phyloP scores from a whole-genome alignment of 495 filamentous ascomycete genomes.

The Penicillium silybi region DNA sequence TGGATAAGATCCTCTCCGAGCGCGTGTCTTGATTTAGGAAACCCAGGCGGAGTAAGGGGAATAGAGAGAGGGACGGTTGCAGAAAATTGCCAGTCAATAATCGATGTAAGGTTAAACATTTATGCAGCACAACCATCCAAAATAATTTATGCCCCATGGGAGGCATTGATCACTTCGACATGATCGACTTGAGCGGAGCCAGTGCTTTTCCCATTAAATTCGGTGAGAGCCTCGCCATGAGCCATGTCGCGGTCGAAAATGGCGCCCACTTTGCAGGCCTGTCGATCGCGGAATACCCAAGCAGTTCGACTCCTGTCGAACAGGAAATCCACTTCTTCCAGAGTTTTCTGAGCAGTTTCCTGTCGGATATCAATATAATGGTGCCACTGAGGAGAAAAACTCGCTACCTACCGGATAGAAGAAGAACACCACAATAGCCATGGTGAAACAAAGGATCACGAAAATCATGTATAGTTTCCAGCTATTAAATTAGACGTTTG shows the following conservation, averaged over 20 bases:
- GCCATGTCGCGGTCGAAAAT: conserved; percentile 30
- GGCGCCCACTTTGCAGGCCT: conserved; percentile 25
- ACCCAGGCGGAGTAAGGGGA: too few species aligned
- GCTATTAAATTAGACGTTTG: neutral
- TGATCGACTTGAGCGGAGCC: conserved; percentile 1
- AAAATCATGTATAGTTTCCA: conserved; percentile 24
- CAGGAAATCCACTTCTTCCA: conserved; percentile 29
- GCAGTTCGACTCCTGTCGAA: conserved; percentile 17
- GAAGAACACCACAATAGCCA: conserved; percentile 16
- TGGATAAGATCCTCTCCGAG: too few species aligned
- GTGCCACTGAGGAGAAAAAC: neutral
- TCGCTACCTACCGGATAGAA: conserved; percentile 15
- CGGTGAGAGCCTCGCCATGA: conserved; percentile 30
- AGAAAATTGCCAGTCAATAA: too few species aligned
- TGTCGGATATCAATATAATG: neutral
- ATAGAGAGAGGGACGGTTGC: too few species aligned
- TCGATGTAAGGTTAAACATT: too few species aligned
- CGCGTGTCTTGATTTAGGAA: too few species aligned
- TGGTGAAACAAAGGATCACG: conserved; percentile 17
- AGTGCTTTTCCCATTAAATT: conserved; percentile 16
- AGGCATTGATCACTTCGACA: conserved; percentile 1
- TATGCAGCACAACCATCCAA: too few species aligned
- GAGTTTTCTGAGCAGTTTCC: conserved; percentile 20
- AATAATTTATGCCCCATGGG: too few species aligned
- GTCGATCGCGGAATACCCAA: conserved; percentile 21